Evolutionary conservation across 108 stramenopile genomes (phyloP).

Genomic region (Skeletonema costatum): DNA sequence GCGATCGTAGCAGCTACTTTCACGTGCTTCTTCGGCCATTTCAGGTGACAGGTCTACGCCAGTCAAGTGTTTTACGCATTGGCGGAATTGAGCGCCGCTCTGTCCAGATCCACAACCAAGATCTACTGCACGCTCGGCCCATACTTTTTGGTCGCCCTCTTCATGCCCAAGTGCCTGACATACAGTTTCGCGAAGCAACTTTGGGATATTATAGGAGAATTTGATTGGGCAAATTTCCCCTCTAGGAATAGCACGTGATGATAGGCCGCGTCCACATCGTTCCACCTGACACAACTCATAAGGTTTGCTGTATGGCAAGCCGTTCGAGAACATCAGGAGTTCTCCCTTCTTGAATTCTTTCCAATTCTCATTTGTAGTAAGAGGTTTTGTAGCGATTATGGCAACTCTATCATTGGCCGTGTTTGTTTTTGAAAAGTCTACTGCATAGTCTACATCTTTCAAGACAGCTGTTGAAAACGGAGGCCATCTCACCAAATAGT

Average conservation of each 20-base stretch:
- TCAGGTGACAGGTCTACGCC: conserved; percentile 71
- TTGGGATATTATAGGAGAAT: conserved; percentile 40
- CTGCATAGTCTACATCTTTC: conserved; percentile 58
- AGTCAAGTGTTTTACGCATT: conserved; percentile 44
- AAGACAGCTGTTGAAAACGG: conserved; percentile 77
- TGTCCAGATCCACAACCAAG: conserved; percentile 75
- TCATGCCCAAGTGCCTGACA: conserved; percentile 28
- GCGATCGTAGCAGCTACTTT: conserved; percentile 60
- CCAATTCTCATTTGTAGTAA: conserved; percentile 79
- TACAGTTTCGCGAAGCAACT: conserved; percentile 23
- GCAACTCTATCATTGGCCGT: conserved; percentile 76
- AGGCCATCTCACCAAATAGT: conserved; percentile 77
- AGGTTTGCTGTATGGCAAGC: conserved; percentile 38
- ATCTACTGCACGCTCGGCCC: conserved; percentile 53
- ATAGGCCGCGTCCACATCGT: conserved; percentile 28
- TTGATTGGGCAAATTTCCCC: conserved; percentile 34
- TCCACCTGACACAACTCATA: conserved; percentile 39
- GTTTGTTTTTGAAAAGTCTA: conserved; percentile 65
- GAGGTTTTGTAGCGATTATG: conserved; percentile 88
- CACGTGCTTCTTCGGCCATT: conserved; percentile 68
- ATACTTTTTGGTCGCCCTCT: conserved; percentile 13
- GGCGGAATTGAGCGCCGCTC: conserved; percentile 59
- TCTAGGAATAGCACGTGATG: conserved; percentile 35
- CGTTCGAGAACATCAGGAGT: conserved; percentile 55
- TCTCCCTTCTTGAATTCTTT: conserved; percentile 78